phyloP scores from a whole-genome alignment of 78 protist genomes.

The Corallochytrium limacisporum region DNA sequence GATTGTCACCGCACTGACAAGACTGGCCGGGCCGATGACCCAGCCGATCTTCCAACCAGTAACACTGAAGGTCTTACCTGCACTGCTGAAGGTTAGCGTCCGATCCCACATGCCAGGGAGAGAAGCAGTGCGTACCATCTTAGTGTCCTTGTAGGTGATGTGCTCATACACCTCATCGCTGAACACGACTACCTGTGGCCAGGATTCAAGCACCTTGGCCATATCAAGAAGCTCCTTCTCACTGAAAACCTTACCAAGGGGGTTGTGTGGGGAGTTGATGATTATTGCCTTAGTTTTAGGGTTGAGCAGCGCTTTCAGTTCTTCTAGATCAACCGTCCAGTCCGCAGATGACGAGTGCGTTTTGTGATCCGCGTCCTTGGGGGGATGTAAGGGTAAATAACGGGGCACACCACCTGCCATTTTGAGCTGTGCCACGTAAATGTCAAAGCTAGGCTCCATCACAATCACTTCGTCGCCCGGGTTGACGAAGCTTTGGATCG shows the following conservation, averaged over 20 bases:
- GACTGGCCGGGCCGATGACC: background rate
- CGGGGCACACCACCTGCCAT: background rate
- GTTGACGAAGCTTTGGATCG: too few species aligned
- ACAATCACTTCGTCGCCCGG: conserved; percentile 7
- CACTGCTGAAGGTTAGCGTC: conserved; percentile 54
- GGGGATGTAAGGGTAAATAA: background rate
- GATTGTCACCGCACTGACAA: background rate
- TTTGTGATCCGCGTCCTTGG: background rate
- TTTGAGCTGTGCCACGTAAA: too few species aligned
- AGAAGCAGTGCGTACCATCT: background rate
- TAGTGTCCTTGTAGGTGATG: background rate
- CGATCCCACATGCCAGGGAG: conserved; percentile 26
- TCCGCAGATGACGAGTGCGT: background rate
- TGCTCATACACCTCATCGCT: conserved; percentile 34
- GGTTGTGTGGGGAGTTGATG: conserved; percentile 17
- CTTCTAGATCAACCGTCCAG: conserved; percentile 30
- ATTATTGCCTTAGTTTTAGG: background rate
- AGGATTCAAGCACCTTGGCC: background rate
- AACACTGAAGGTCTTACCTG: conserved; percentile 54
- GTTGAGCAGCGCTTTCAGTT: conserved; percentile 13
- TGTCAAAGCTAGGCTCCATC: too few species aligned
- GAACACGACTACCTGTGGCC: background rate
- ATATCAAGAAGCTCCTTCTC: too few species aligned
- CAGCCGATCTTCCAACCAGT: conserved; percentile 27
- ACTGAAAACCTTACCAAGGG: too few species aligned